These are phyloP conservation scores for Yarrowia porcina DNA, from an alignment of 805 yeast species.

Conservation along the genomic window DNA sequence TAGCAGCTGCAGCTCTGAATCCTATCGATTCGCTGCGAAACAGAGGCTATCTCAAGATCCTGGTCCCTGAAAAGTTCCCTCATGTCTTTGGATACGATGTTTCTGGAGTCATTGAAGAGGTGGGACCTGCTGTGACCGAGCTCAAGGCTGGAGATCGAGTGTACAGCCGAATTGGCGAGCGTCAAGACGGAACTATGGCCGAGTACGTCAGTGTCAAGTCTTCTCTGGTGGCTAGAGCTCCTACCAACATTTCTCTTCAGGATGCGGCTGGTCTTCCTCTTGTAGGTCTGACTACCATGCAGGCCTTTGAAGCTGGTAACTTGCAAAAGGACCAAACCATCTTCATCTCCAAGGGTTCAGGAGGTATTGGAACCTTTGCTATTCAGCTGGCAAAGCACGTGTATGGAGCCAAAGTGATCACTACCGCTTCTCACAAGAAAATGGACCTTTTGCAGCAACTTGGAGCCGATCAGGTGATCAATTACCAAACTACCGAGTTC, in stretches of 20 bases:
- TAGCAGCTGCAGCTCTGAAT: conserved; percentile 32
- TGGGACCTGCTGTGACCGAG: conserved; percentile 29
- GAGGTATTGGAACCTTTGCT: conserved; percentile 30
- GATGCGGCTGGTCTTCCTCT: conserved; percentile 32
- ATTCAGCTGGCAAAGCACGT: conserved; percentile 31
- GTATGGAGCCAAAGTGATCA: conserved; percentile 30
- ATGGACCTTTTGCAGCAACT: conserved; percentile 24
- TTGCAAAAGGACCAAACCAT: conserved; percentile 27
- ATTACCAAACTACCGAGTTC: conserved; percentile 29
- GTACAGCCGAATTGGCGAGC: conserved; percentile 20
- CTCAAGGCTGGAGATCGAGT: conserved; percentile 32
- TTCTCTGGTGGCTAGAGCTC: conserved; percentile 27
- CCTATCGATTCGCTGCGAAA: conserved; percentile 32
- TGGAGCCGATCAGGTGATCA: conserved; percentile 31
- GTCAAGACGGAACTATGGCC: conserved; percentile 29
- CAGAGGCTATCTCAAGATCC: conserved; percentile 24
- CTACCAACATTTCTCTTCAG: conserved; percentile 29
- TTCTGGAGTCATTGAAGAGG: conserved; percentile 33
- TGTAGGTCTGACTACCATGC: conserved; percentile 29
- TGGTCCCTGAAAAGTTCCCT: conserved; percentile 26
- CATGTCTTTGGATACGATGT: conserved; percentile 31
- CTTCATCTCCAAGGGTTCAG: conserved; percentile 29
- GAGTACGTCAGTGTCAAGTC: conserved; percentile 27
- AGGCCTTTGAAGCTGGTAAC: conserved; percentile 24
- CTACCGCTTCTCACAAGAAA: conserved; percentile 31